Evolutionary conservation across 2,329 filamentous ascomycete genomes (phyloP), one percentile per base, ranked within the genome.

Genomic region (Fusarium burgessii): DNA sequence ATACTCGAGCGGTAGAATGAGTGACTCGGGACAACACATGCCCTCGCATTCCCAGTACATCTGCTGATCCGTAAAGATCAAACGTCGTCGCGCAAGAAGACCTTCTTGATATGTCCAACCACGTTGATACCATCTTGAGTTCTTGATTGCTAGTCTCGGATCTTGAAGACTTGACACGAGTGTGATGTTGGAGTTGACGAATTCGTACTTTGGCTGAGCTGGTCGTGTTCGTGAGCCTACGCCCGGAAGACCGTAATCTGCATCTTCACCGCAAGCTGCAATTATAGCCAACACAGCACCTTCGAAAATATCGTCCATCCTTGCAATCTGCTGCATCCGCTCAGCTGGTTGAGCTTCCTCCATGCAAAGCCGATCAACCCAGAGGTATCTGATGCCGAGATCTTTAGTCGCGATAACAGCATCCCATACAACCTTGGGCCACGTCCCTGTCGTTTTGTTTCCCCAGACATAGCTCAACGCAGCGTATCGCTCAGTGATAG

Each of bases 31-130:
- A 56, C 79, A 81, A 9, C 78, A 75, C 80, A 81, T 81, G 49
- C 78, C 79, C 43, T 73, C 79, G 41, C 81, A 83, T 41, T 83
- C 79, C 75, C 80, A 82, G 57, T 81, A 82, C 74, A 81, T 79
- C 59, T 82, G 79, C 36, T 79, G 73, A n/a, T 79, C 75, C 8
- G 81, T 82, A 36, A 83, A 83, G 41, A 82, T 74, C 11, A 83
- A 77, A 5, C 81, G 76, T 15, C 81, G 77, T 13, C 78, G 72
- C 14, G 81, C 78, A 7, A 82, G 71, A 1, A 82, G 68, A 3
- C 77, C 80, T 65, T 83, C 81, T 56, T 83, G 81, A 29, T 80
- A 82, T 0, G 81, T 83, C 81, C 81, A 83, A 11, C 78, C 81
- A 23, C 81, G 74, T 1, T 77, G 75, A 15, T 76, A 78, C 81